A percentile compares a stretch with the other conserved stretches of the same genome.
phyloP scores from a whole-genome alignment of 441 rosid species.

The Pelargonium citronellum region DNA sequence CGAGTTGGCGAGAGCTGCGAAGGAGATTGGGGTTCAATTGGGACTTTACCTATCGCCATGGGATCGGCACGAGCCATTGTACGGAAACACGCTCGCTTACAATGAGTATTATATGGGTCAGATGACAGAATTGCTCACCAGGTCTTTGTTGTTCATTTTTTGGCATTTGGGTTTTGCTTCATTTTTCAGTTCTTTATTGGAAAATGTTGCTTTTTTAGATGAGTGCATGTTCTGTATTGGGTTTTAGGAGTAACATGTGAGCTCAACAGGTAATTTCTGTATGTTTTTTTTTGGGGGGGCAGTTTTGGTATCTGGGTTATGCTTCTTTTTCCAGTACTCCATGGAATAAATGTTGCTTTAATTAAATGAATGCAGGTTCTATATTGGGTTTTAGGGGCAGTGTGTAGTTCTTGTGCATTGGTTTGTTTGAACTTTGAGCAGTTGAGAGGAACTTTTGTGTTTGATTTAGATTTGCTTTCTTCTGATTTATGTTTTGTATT shows the following conservation, averaged over 20 bases:
- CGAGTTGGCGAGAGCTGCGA: constrained; percentile 61
- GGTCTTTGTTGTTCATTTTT: constrained; percentile 30
- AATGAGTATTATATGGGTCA: constrained; percentile 80
- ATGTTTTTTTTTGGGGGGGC: background rate
- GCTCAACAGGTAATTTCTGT: background rate
- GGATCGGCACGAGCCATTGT: constrained; percentile 74
- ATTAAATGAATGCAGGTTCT: background rate
- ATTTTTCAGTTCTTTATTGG: too few relatives aligned
- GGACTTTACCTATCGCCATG: constrained; percentile 89
- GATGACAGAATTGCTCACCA: constrained; percentile 72
- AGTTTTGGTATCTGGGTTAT: constrained; percentile 6
- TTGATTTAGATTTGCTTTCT: background rate
- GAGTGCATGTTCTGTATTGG: too few relatives aligned
- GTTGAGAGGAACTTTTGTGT: background rate
- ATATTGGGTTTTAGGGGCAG: background rate
- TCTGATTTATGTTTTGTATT: background rate
- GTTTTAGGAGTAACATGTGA: background rate
- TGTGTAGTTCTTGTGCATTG: background rate
- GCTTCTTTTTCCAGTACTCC: background rate
- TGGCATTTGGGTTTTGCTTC: background rate
- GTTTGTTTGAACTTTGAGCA: constrained; percentile 6
- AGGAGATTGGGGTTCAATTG: constrained; percentile 46
- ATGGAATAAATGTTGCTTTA: background rate
- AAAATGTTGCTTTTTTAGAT: too few relatives aligned
- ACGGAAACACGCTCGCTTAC: constrained; percentile 70